A percentile compares a stretch with the other conserved stretches of the same genome.
Evolutionary conservation across 2,329 filamentous ascomycete genomes (phyloP).

Genomic region (Hymenoscyphus scutula): DNA sequence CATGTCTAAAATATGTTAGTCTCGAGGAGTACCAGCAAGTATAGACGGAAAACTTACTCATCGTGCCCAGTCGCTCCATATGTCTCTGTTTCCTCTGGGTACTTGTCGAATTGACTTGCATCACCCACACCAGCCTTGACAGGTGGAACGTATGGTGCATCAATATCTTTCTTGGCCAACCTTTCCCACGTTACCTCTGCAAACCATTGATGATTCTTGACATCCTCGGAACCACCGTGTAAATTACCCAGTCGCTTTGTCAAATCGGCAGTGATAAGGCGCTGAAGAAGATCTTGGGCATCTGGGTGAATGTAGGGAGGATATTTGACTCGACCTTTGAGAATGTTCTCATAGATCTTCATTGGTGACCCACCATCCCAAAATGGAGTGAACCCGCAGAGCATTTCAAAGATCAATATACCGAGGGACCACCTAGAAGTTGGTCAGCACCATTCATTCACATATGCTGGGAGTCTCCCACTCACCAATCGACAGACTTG

Average conservation of each 20-base stretch:
- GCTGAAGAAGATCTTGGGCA: constrained; percentile 86
- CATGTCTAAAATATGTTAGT: constrained; percentile 9
- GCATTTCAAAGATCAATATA: constrained; percentile 98
- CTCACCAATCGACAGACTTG: constrained; percentile 98
- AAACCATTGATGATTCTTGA: constrained; percentile 96
- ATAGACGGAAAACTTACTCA: constrained; percentile 65
- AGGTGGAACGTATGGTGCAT: constrained; percentile 94
- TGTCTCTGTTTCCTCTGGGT: constrained; percentile 92
- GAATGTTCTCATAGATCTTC: constrained; percentile 99
- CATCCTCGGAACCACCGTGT: constrained; percentile 84
- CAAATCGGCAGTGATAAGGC: constrained; percentile 89
- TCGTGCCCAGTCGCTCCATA: constrained; percentile 80
- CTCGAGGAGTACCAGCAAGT: neutral
- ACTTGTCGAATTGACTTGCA: constrained; percentile 96
- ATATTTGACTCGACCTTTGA: constrained; percentile 94
- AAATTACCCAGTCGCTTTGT: constrained; percentile 94
- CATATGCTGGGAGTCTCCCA: constrained; percentile 25
- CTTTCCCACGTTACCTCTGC: constrained; percentile 97
- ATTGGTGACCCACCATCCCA: constrained; percentile 98
- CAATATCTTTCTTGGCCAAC: constrained; percentile 91
- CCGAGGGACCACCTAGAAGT: constrained; percentile 89
- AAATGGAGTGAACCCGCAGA: constrained; percentile 97
- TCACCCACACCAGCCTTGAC: constrained; percentile 92
- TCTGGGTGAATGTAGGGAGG: constrained; percentile 93
- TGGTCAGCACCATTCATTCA: constrained; percentile 19